Percentiles rank a stretch among this genome's conserved stretches.
Conservation (phyloP, 2,329 filamentous ascomycete genomes). For the Colletotrichum destructivum region DNA sequence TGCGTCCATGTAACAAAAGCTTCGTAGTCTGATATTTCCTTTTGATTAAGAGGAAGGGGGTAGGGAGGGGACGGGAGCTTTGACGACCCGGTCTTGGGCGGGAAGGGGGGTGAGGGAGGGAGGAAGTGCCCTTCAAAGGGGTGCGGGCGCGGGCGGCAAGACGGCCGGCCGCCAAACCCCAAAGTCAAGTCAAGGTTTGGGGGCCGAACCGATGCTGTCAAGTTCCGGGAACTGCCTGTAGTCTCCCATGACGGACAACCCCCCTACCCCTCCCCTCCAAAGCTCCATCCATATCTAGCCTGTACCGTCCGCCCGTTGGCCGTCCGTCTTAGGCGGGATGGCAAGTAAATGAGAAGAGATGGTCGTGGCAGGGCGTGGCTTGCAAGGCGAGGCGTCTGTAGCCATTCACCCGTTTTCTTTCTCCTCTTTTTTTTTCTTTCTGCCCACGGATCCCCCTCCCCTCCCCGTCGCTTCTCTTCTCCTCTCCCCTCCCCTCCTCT, state of each 20-base stretch:
- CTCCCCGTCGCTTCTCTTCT: background rate
- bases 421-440: slow-evolving; percentile 3
- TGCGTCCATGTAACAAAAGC: background rate
- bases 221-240: slow-evolving; percentile 19
- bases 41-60: background rate
- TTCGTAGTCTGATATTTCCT: background rate
- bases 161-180: slow-evolving; percentile 5
- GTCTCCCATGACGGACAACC: background rate
- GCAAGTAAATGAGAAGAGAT: background rate
- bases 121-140: no score
- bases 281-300: background rate
- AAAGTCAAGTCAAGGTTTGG: slow-evolving; percentile 17
- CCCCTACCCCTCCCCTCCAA: background rate
- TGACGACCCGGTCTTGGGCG: background rate
- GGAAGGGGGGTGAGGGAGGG: background rate
- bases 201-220: slow-evolving; percentile 27
- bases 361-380: background rate
- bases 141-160: background rate
- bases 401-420: background rate
- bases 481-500: no score
- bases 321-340: slow-evolving; percentile 1
- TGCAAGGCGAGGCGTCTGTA: background rate
- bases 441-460: background rate
- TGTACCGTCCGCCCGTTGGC: background rate
- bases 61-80: background rate